Percentiles rank a stretch among this genome's conserved stretches.
These are phyloP conservation scores for Podospora anserina DNA, from an alignment of 495 filamentous ascomycete genomes.

Conservation along the genomic window DNA sequence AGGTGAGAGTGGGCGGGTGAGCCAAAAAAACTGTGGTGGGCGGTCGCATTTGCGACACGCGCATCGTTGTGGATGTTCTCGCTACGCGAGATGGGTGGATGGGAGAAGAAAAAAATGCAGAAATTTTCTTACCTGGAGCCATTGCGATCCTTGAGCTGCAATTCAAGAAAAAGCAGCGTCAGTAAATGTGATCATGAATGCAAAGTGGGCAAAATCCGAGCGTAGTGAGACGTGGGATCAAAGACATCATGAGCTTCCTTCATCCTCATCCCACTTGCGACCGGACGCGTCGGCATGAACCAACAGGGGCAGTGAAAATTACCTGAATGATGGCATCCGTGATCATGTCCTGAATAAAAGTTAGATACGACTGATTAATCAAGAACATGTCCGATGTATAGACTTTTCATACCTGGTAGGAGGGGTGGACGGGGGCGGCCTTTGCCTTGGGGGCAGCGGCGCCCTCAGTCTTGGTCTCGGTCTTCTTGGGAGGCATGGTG, in stretches of 20 bases:
- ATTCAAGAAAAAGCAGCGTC: conserved; percentile 35
- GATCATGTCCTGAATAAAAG: conserved; percentile 57
- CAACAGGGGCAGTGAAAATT: conserved; percentile 42
- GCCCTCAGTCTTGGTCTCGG: conserved; percentile 37
- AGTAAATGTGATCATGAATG: conserved; percentile 38
- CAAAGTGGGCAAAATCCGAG: neutral
- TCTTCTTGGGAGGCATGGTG: conserved; percentile 66
- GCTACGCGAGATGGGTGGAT: neutral
- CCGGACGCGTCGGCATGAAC: conserved; percentile 25
- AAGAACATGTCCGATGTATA: neutral
- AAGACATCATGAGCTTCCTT: conserved; percentile 22
- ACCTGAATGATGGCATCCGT: conserved; percentile 65
- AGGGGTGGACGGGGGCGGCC: conserved; percentile 47
- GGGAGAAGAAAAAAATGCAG: neutral
- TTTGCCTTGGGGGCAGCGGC: conserved; percentile 55
- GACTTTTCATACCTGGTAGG: conserved; percentile 54
- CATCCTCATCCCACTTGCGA: conserved; percentile 24
- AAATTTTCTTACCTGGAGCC: conserved; percentile 56
- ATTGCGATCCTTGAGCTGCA: conserved; percentile 63
- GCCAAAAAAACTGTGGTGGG: neutral
- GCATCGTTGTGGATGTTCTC: conserved; percentile 2
- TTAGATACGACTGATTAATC: conserved; percentile 39
- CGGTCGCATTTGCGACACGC: conserved; percentile 14
- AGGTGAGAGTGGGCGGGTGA: neutral
- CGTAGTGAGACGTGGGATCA: conserved; percentile 15